Base-by-base conservation (phyloP, 768 basidiomycete species). In the Russula ochroleuca region DNA sequence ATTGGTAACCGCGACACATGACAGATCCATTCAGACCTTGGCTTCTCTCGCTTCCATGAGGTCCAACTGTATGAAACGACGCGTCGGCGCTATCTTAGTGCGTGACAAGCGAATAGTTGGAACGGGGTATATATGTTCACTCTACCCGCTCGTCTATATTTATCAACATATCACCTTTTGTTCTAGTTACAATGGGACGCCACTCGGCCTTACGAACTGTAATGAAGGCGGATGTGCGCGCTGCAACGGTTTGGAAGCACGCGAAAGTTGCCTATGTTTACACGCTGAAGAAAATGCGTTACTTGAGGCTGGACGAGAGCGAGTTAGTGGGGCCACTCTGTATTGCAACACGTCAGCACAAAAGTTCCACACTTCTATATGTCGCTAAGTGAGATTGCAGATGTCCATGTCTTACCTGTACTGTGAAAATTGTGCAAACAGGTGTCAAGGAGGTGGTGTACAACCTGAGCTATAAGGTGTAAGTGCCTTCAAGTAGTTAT, bases 201-300 rank as follows among this genome's bases (percentile, higher is more conserved):
- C 97, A 5, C 83, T 94, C 9, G 94, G 94, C 1, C 77, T 97
- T 51, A 80, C 69, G 43, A 99, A 99, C 72, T 99, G 97, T 73
- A 86, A 86, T 69, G 85, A 91, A 78, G 97, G 96, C 8, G 96
- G 97, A 19, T 99, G 97, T 73, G 67, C 77, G 4, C 80, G 85
- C 33, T 99, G 97, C 75, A 89, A 89, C 70, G 83, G 81, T 21
- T 78, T 76, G 2, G 75, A 75, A 43, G 77, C 76, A 54, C 75
- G 84, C 17, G 80, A 85, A 55, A 92, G 92, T 72, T 99, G 97
- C 70, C 78, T 98, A 2, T 99, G 97, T 71, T 77, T 99, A 11
- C 97, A 99, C 73, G 97, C 97, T 0, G 97, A 99, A 75, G 97
- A 99, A 76, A 99, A 98, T 71, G 97, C 96, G 0, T 78, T 98